Conservation (phyloP, 805 yeast species). For the Pichia occidentalis region DNA sequence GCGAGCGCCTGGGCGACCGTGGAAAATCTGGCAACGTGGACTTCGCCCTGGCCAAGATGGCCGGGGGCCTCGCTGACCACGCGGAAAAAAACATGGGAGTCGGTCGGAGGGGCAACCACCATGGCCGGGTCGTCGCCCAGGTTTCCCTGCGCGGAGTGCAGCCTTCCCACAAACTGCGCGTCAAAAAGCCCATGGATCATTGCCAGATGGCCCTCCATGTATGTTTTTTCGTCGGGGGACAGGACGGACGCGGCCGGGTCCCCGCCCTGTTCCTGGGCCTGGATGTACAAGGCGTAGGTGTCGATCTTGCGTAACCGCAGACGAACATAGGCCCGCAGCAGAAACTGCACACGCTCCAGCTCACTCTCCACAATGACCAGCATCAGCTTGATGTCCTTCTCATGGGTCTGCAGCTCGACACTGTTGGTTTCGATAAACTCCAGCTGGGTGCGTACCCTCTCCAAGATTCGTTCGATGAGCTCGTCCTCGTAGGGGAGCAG, state of each 20-base stretch:
- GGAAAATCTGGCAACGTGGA: neutral
- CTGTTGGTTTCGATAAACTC: slow-evolving; percentile 74
- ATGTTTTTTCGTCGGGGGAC: slow-evolving; percentile 54
- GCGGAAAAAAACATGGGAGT: slow-evolving; percentile 61
- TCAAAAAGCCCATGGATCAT: slow-evolving; percentile 61
- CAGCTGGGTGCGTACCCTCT: slow-evolving; percentile 59
- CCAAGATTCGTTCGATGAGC: slow-evolving; percentile 51
- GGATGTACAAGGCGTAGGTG: slow-evolving; percentile 53
- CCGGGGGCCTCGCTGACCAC: neutral
- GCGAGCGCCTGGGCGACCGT: too few species aligned
- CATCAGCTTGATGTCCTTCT: slow-evolving; percentile 65
- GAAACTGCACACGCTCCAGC: slow-evolving; percentile 75
- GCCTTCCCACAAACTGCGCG: slow-evolving; percentile 51
- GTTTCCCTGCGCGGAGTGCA: slow-evolving; percentile 60
- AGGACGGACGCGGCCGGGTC: too few species aligned
- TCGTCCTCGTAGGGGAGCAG: slow-evolving; percentile 65
- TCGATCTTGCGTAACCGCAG: slow-evolving; percentile 74
- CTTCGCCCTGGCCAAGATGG: slow-evolving; percentile 35
- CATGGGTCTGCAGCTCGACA: slow-evolving; percentile 61
- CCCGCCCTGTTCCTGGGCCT: slow-evolving; percentile 34
- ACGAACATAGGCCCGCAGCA: slow-evolving; percentile 75
- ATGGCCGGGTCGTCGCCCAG: slow-evolving; percentile 74
- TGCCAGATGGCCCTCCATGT: slow-evolving; percentile 63
- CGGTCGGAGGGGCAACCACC: slow-evolving; percentile 73
- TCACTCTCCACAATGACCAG: slow-evolving; percentile 87